Evolutionary conservation across 2,329 filamentous ascomycete species (phyloP), one percentile per base, ranked within the genome.

Genomic region (Phyllosticta paracitricarpa): DNA sequence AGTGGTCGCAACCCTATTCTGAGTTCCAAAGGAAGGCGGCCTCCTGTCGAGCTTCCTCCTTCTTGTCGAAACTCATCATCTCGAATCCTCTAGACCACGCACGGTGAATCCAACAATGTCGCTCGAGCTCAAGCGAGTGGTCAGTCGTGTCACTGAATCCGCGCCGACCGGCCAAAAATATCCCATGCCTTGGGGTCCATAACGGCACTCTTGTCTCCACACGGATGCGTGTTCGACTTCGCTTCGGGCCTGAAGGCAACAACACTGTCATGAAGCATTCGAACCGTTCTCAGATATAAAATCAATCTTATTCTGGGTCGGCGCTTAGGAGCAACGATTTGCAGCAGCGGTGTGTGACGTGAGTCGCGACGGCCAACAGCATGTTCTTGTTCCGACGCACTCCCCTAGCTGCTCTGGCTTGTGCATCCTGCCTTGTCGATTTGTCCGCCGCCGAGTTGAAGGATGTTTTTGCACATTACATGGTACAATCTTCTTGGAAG

Each of bases 381-480:
- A 48, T 48, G 40, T 19, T 48, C 4, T 48, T 17, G 40, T 48
- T 48, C 14, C 10, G 33, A 17, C 33, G 33, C 33, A 17, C 33
- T n/a, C 14, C 14, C 40, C 17, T 48, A 14, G 14, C 40, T 48
- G 14, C 40, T 48, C n/a, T 48, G 17, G 40, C 40, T n/a, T 48
- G 14, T n/a, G 40, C 17, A 48, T 48, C 40, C 2, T 48, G 35
- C 35, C 17, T 40, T 17, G 35, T 40, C 4, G 35, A 40, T 40
- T 17, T 48, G 4, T 48, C 40, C n/a, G 17, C 14, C 5, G 59
- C 59, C 25, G 58, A 60, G n/a, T 7, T 35, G 54, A 62, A 56
- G 60, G 48, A 25, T 28, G 60, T 62, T 19, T 62, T 62, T 24
- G 60, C 56, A 33, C 60, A 62, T 25, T 62, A 62, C 56, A 62